Conservation (phyloP, 2,329 filamentous ascomycete species). For the Neonectria hederae region DNA sequence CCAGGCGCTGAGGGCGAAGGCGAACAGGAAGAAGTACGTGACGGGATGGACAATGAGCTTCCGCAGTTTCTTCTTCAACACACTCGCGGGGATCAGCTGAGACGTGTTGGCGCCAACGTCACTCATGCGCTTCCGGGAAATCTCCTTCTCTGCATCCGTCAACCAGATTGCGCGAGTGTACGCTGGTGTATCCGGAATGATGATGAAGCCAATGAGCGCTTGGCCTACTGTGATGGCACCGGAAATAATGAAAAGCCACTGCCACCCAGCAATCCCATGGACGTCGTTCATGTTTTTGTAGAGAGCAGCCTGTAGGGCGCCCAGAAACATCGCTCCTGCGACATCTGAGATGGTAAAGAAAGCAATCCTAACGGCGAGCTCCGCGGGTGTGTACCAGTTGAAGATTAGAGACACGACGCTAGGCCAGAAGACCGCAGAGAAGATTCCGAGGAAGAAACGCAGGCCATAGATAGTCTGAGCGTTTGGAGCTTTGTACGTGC, state of each 20-base stretch:
- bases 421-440: constrained; percentile 51
- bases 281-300: constrained; percentile 54
- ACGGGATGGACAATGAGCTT: constrained; percentile 43
- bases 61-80: constrained; percentile 40
- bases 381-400: constrained; percentile 55
- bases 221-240: constrained; percentile 54
- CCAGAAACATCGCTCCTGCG: constrained; percentile 55
- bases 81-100: constrained; percentile 37
- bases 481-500: constrained; percentile 47
- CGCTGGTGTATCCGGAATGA: constrained; percentile 47
- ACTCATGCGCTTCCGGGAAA: constrained; percentile 42
- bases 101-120: constrained; percentile 44
- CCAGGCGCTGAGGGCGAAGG: constrained; percentile 45
- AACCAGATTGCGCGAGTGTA: constrained; percentile 45
- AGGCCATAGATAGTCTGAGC: constrained; percentile 50
- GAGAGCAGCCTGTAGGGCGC: constrained; percentile 54
- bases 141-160: constrained; percentile 40
- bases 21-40: constrained; percentile 45
- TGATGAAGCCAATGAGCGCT: constrained; percentile 51
- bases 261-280: constrained; percentile 54
- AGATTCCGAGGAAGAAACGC: constrained; percentile 56
- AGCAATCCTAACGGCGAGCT: constrained; percentile 53
- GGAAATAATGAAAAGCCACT: constrained; percentile 58
- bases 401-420: constrained; percentile 52
- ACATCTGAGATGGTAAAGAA: constrained; percentile 56